Percentiles rank a stretch among this genome's conserved stretches.
These are phyloP conservation scores for Apiospora pterosperma DNA, from an alignment of 2,329 filamentous ascomycete species.

Conservation along the genomic window DNA sequence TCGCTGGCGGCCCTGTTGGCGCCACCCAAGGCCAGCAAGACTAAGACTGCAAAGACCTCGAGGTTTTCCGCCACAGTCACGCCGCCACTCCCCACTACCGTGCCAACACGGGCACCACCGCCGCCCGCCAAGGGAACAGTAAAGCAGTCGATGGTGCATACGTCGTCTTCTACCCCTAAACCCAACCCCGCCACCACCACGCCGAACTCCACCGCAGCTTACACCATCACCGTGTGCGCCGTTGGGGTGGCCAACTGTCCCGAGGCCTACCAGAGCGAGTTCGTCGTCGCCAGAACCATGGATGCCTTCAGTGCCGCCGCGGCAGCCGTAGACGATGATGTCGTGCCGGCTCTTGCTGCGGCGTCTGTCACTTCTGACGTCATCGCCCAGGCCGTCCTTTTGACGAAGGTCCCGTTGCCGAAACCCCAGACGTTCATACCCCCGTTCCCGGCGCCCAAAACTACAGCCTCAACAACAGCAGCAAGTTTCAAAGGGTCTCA, in stretches of 20 bases:
- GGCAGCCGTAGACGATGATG: neutral
- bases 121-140: neutral
- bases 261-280: slow-evolving; percentile 29
- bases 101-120: neutral
- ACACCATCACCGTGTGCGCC: slow-evolving; percentile 34
- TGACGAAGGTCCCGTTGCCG: neutral
- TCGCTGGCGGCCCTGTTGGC: no score
- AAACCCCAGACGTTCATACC: neutral
- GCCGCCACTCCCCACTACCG: neutral
- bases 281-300: slow-evolving; percentile 28
- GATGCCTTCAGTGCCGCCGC: slow-evolving; percentile 21
- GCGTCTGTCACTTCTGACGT: neutral
- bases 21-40: no score
- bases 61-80: neutral
- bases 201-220: slow-evolving; percentile 19
- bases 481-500: no score
- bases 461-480: no score
- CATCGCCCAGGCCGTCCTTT: neutral
- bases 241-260: slow-evolving; percentile 37
- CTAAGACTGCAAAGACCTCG: neutral
- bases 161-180: neutral
- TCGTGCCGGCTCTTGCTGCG: neutral
- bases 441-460: neutral
- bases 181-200: slow-evolving; percentile 14
- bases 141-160: neutral